Evolutionary conservation across 2,329 filamentous ascomycete genomes (phyloP), one percentile per base, ranked within the genome.

Genomic region (Capronia epimyces): DNA sequence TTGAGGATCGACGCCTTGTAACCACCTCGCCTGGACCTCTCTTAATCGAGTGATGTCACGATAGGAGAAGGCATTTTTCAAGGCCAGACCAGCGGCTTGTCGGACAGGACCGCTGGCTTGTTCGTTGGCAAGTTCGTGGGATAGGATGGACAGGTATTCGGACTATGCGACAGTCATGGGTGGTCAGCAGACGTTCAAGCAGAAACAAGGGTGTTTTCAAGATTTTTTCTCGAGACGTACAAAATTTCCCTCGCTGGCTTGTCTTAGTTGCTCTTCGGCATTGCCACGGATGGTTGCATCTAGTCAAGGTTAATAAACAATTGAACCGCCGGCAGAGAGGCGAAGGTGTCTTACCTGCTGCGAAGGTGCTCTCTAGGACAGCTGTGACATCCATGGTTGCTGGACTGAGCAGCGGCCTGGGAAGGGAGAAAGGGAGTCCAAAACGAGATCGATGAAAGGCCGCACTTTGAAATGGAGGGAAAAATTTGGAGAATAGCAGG

Each of bases 1-100:
- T 55, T 86, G 82, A 62, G 82, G 77, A 65, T 89, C 86, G 61
- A 91, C 85, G 67, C 87, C 83, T 68, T 84, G 81, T 57, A 93
- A 76, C 93, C 93, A 98, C 84, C 94, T 89, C 66, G 83, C 80
- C 75, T 97, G 93, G 52, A 97, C 82, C 69, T 94, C 87, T 67
- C 87, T 85, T 73, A 95, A 83, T 67, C 89, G 86, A 65, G 82
- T 76, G 66, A 84, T 84, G 72, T 98, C 93, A 77, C 93, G 86
- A 66, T 90, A 87, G 66, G 88, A 89, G 76, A 98, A 97, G 65
- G 93, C 87, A 79, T 98, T 98, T 76, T 98, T 98, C 66, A 98
- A 78, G 63, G 93, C 91, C 64, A 98, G 82, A 82, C 90, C 93
- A 64, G 93, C 93, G 62, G 93, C 91, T 63, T 88, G 86, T 78